These are phyloP conservation scores for Ophiostoma pallidulum DNA, from an alignment of 2,329 filamentous ascomycete genomes.

Conservation along the genomic window DNA sequence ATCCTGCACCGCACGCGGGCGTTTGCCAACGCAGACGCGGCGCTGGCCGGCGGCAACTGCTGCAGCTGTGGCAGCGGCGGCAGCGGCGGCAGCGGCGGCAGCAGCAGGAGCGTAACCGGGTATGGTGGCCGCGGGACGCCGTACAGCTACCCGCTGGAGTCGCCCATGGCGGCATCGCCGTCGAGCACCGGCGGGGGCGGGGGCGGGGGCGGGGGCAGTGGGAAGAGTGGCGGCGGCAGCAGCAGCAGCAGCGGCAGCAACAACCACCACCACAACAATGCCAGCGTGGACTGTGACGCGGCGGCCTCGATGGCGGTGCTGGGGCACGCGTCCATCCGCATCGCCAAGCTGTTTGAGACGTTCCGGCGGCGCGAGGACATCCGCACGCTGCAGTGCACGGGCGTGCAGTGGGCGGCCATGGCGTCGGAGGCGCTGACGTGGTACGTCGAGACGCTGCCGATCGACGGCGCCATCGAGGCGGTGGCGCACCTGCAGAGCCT, in stretches of 20 bases:
- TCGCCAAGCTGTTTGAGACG: conserved; percentile 11
- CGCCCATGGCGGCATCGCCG: background rate
- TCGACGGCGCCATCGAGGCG: conserved; percentile 10
- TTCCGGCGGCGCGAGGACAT: conserved; percentile 10
- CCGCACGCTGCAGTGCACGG: conserved; percentile 10
- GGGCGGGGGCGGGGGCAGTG: background rate
- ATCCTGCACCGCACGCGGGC: conserved; percentile 9
- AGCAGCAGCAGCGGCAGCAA: background rate
- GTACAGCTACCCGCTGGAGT: background rate
- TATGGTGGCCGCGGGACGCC: background rate
- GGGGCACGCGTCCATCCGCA: conserved; percentile 6
- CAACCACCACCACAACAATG: background rate
- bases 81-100: no score
- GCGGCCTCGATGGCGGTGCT: background rate
- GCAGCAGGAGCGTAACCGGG: no score
- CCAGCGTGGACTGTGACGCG: background rate
- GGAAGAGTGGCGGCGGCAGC: background rate
- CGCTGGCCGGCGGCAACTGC: background rate
- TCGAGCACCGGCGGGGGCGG: no score
- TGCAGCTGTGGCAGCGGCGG: no score
- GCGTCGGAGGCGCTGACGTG: conserved; percentile 8
- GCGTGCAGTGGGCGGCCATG: conserved; percentile 13
- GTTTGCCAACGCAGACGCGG: background rate
- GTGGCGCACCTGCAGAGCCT: conserved; percentile 10
- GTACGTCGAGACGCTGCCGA: conserved; percentile 11